Conservation (phyloP, 1,139 yeast species). For the Candida neerlandica region DNA sequence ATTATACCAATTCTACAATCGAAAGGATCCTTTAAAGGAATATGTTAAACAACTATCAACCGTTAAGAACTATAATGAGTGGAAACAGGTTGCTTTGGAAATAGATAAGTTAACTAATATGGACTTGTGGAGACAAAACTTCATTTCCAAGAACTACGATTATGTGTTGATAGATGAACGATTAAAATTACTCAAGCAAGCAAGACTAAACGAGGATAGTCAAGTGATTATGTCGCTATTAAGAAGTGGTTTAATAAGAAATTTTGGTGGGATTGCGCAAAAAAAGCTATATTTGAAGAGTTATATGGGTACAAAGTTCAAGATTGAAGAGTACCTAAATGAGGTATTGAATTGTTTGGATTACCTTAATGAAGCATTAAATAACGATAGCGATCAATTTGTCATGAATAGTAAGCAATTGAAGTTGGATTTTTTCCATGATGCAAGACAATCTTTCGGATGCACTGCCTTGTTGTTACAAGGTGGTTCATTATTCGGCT, state of each 20-base stretch:
- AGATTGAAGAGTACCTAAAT: constrained; percentile 83
- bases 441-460: constrained; percentile 88
- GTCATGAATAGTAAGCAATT: constrained; percentile 57
- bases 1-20: constrained; percentile 38
- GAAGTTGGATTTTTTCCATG: constrained; percentile 84
- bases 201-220: constrained; percentile 62
- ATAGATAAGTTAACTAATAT: constrained; percentile 70
- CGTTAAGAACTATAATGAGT: constrained; percentile 57
- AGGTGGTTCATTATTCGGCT: constrained; percentile 92
- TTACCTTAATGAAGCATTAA: constrained; percentile 46
- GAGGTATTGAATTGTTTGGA: constrained; percentile 76
- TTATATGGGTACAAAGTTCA: constrained; percentile 81
- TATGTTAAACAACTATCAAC: constrained; percentile 40
- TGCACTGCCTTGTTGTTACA: constrained; percentile 87
- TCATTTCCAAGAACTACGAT: constrained; percentile 81
- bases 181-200: constrained; percentile 60
- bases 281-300: constrained; percentile 78
- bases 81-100: constrained; percentile 59
- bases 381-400: constrained; percentile 33
- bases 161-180: constrained; percentile 80
- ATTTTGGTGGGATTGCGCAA: constrained; percentile 89
- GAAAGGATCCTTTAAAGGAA: constrained; percentile 45
- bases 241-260: constrained; percentile 81
- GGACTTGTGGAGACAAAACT: constrained; percentile 84
- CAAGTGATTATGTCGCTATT: constrained; percentile 66